phyloP scores from a whole-genome alignment of 2,329 filamentous ascomycete species.

The Phaeoacremonium minimum region DNA sequence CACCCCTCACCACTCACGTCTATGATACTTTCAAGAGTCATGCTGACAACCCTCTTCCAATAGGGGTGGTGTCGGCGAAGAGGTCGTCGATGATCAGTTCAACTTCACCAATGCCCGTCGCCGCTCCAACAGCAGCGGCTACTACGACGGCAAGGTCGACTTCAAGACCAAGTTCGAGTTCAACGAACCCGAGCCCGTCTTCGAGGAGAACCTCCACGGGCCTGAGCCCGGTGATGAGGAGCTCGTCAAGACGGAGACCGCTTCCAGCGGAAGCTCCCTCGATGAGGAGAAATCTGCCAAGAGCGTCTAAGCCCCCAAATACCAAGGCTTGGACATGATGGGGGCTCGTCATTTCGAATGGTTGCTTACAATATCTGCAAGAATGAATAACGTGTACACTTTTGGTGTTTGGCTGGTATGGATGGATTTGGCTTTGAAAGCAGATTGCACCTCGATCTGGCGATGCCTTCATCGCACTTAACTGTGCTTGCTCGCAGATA shows the following conservation, averaged over 20 bases:
- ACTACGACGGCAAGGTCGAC: conserved; percentile 64
- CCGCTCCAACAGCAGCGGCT: conserved; percentile 84
- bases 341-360: conserved; percentile 8
- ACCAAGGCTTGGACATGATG: conserved; percentile 8
- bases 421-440: conserved; percentile 5
- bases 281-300: conserved; percentile 42
- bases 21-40: background rate
- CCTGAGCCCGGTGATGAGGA: conserved; percentile 54
- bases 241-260: conserved; percentile 52
- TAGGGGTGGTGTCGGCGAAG: conserved; percentile 81
- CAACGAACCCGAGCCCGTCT: conserved; percentile 83
- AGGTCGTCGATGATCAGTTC: conserved; percentile 79
- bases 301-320: conserved; percentile 10
- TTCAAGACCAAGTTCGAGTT: conserved; percentile 98
- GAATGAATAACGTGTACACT: background rate
- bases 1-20: conserved; percentile 1
- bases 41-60: conserved; percentile 11
- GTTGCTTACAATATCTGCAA: conserved; percentile 3
- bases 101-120: conserved; percentile 82
- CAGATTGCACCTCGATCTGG: conserved; percentile 7
- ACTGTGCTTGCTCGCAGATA: conserved; percentile 9
- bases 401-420: conserved; percentile 4
- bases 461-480: conserved; percentile 10
- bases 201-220: conserved; percentile 81
- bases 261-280: conserved; percentile 53